phyloP scores from a whole-genome alignment of 2,329 filamentous ascomycete species.

The Dactylellina parvicollis region DNA sequence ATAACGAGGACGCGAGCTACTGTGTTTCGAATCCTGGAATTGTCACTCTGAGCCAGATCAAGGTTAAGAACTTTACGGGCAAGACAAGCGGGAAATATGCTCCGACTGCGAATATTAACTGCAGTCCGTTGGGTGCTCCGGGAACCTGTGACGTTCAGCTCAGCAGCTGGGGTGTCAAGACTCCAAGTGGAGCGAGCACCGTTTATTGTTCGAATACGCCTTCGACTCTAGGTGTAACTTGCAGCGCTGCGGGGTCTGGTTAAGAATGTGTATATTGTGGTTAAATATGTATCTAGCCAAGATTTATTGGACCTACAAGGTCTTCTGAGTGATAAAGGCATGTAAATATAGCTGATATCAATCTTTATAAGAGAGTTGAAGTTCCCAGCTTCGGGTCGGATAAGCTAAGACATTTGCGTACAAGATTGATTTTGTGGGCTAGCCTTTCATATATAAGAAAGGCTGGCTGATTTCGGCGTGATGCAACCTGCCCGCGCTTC shows the following conservation, averaged over 20 bases:
- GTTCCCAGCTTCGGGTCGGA: too few relatives aligned
- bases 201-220: conserved; percentile 61
- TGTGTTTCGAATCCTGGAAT: conserved; percentile 61
- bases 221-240: conserved; percentile 59
- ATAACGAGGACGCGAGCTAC: conserved; percentile 60
- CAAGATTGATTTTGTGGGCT: neutral
- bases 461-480: neutral
- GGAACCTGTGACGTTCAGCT: conserved; percentile 62
- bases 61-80: conserved; percentile 61
- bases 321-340: too few relatives aligned
- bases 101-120: conserved; percentile 61
- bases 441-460: neutral
- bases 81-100: conserved; percentile 61
- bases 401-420: too few relatives aligned
- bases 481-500: too few relatives aligned
- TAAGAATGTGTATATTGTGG: conserved; percentile 41
- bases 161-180: conserved; percentile 59
- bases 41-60: conserved; percentile 60
- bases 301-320: too few relatives aligned
- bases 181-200: conserved; percentile 59
- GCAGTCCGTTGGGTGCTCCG: conserved; percentile 60
- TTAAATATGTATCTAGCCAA: too few relatives aligned
- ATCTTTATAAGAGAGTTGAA: too few relatives aligned
- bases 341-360: too few relatives aligned
- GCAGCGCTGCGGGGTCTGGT: conserved; percentile 60